Percentiles rank a stretch among this genome's conserved stretches.
Evolutionary conservation across 352 stramenopile genomes (phyloP).

Genomic region (Globisporangium splendens): DNA sequence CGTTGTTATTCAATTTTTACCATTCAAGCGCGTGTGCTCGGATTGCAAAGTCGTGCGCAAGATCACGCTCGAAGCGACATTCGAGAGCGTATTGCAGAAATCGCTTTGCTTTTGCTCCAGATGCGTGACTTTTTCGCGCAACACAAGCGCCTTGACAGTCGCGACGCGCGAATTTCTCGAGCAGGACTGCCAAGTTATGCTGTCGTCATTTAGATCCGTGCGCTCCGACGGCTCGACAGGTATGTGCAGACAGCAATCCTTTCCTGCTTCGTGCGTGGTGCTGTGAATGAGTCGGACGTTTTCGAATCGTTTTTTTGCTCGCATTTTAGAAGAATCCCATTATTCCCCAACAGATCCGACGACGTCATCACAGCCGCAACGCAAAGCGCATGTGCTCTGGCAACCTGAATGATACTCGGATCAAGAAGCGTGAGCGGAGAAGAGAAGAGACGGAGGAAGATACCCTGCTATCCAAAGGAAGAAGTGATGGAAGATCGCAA

Average conservation of each 20-base stretch:
- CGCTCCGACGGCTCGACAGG: background rate
- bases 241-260: background rate
- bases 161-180: constrained; percentile 22
- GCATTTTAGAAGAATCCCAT: background rate
- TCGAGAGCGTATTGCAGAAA: constrained; percentile 24
- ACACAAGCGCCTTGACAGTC: constrained; percentile 24
- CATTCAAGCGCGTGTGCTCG: constrained; percentile 30
- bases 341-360: background rate
- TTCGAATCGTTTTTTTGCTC: too few species aligned
- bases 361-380: background rate
- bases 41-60: constrained; percentile 33
- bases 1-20: too few species aligned
- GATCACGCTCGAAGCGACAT: constrained; percentile 28
- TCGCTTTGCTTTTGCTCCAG: constrained; percentile 29
- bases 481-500: too few species aligned
- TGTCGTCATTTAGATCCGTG: constrained; percentile 9
- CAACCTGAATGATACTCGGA: background rate
- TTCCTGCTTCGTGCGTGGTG: background rate
- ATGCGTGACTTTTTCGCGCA: constrained; percentile 34
- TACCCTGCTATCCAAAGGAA: too few species aligned
- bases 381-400: constrained; percentile 8
- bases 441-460: too few species aligned
- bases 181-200: background rate
- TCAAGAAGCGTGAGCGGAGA: background rate
- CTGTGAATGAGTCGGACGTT: too few species aligned